Percentiles rank a stretch among this genome's conserved stretches.
phyloP scores from a whole-genome alignment of 805 yeast species.

The Saccharomycopsis sp. region DNA sequence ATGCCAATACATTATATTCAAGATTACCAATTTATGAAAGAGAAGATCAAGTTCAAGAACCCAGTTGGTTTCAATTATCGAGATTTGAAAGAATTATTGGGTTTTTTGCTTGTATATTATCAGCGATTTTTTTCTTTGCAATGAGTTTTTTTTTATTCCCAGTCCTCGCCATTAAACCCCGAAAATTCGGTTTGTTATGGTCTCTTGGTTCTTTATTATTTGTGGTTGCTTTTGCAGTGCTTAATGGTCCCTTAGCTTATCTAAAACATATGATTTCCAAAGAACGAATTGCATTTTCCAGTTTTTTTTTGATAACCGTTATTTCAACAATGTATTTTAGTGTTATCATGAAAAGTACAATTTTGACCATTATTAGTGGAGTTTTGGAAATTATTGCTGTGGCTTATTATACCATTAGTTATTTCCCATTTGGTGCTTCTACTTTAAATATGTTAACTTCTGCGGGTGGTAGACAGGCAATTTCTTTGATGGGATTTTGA shows the following conservation, averaged over 20 bases:
- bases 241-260: constrained; percentile 90
- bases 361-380: constrained; percentile 69
- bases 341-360: constrained; percentile 54
- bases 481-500: constrained; percentile 12
- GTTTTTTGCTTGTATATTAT: constrained; percentile 66
- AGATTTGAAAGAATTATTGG: constrained; percentile 74
- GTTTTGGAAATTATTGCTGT: constrained; percentile 75
- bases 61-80: constrained; percentile 61
- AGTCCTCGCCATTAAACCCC: constrained; percentile 77
- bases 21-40: constrained; percentile 46
- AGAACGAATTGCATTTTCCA: constrained; percentile 70
- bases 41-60: constrained; percentile 52
- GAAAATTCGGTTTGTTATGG: constrained; percentile 89
- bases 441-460: constrained; percentile 50
- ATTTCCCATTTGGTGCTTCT: constrained; percentile 92
- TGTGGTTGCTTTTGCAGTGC: constrained; percentile 82
- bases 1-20: constrained; percentile 48
- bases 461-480: constrained; percentile 45
- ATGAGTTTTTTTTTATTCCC: constrained; percentile 80
- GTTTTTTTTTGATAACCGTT: constrained; percentile 71
- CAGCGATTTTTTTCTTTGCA: constrained; percentile 69
- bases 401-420: constrained; percentile 79
- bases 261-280: constrained; percentile 62
- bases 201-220: constrained; percentile 82
- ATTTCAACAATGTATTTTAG: constrained; percentile 74